Conservation (phyloP, 176 grass and related monocot genomes). For the Raddia guianensis region DNA sequence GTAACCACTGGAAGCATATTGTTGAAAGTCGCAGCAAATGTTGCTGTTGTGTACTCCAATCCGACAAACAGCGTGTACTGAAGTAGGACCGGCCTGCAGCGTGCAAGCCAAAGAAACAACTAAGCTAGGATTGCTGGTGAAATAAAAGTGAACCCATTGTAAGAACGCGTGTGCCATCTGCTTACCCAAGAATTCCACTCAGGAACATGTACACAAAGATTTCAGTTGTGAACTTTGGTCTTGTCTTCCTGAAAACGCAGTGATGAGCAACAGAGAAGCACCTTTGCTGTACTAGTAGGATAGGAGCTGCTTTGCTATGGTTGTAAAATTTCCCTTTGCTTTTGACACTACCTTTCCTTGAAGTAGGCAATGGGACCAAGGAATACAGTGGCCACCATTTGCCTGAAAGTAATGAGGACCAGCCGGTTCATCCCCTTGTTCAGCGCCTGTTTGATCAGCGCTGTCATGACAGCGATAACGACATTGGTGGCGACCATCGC, state of each 20-base stretch:
- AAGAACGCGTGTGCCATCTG: neutral
- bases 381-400: conserved; percentile 56
- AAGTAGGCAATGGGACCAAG: conserved; percentile 64
- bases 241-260: conserved; percentile 48
- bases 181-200: conserved; percentile 56
- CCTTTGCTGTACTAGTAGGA: neutral
- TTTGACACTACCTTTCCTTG: conserved; percentile 63
- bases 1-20: conserved; percentile 85
- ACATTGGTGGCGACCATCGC: conserved; percentile 55
- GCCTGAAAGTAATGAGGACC: conserved; percentile 65
- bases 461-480: conserved; percentile 54
- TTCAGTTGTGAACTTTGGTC: conserved; percentile 57
- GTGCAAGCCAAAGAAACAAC: neutral
- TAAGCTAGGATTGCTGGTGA: neutral
- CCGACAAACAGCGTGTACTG: conserved; percentile 84
- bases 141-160: neutral
- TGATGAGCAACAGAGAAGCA: conserved; percentile 7
- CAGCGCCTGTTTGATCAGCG: conserved; percentile 60
- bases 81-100: conserved; percentile 68
- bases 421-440: conserved; percentile 59
- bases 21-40: conserved; percentile 79
- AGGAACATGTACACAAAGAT: conserved; percentile 63
- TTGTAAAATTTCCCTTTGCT: neutral
- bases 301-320: neutral
- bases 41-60: conserved; percentile 81